Percentiles rank a stretch among this genome's conserved stretches.
Evolutionary conservation across 1,284 basidiomycete genomes (phyloP).

Genomic region (Leccinum huronense): DNA sequence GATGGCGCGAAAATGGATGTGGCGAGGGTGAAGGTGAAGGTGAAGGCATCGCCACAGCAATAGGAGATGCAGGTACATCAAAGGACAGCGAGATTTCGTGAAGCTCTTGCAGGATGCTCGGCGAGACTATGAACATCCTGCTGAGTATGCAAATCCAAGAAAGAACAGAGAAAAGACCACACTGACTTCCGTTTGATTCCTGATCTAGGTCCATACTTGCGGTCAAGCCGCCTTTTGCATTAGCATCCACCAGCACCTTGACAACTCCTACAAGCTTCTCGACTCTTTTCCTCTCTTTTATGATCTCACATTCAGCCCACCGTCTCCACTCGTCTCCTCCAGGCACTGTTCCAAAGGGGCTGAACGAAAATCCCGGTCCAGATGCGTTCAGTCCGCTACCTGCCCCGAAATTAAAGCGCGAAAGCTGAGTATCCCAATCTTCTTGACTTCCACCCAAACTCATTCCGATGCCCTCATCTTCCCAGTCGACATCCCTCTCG

Average conservation of each 20-base stretch:
- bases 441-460: slow-evolving; percentile 20
- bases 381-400: slow-evolving; percentile 18
- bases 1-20: slow-evolving; percentile 15
- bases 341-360: slow-evolving; percentile 8
- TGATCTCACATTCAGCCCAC: slow-evolving; percentile 32
- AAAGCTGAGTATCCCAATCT: slow-evolving; percentile 25
- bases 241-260: slow-evolving; percentile 54
- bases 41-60: slow-evolving; percentile 19
- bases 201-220: slow-evolving; percentile 13
- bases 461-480: slow-evolving; percentile 30
- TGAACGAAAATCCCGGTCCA: slow-evolving; percentile 17
- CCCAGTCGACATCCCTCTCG: slow-evolving; percentile 32
- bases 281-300: slow-evolving; percentile 49
- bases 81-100: slow-evolving; percentile 35
- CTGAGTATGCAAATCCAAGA: slow-evolving; percentile 9
- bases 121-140: slow-evolving; percentile 45
- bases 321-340: slow-evolving; percentile 31
- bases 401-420: slow-evolving; percentile 20
- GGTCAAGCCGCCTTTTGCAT: slow-evolving; percentile 38
- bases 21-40: slow-evolving; percentile 33
- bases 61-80: slow-evolving; percentile 20
- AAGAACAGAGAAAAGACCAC: slow-evolving; percentile 1
- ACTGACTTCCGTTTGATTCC: slow-evolving; percentile 20
- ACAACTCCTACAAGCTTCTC: slow-evolving; percentile 50
- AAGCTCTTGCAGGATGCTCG: slow-evolving; percentile 55